These are phyloP conservation scores for Bacterosira constricta DNA, from an alignment of 108 stramenopile species.

Conservation along the genomic window DNA sequence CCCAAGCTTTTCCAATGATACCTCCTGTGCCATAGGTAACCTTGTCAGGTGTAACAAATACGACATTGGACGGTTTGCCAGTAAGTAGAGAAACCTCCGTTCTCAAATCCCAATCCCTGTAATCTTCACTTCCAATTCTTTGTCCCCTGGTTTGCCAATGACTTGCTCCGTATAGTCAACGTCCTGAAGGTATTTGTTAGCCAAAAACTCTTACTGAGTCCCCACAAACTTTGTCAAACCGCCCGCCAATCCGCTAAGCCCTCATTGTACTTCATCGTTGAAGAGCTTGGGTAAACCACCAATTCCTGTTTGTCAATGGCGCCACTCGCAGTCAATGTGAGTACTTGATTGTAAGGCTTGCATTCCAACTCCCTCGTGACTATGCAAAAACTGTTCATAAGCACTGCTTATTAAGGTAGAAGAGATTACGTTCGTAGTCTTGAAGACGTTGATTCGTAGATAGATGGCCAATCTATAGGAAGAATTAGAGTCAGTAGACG, in stretches of 20 bases:
- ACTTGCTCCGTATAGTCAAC: constrained; percentile 79
- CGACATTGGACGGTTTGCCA: constrained; percentile 64
- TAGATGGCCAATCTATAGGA: no score
- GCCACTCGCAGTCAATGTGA: neutral
- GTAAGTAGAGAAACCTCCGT: constrained; percentile 73
- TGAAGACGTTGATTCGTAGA: no score
- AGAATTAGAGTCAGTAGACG: no score
- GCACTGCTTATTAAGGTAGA: no score
- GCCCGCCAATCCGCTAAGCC: constrained; percentile 83
- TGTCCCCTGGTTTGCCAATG: constrained; percentile 54
- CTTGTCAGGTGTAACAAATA: constrained; percentile 70
- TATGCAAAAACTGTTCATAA: no score
- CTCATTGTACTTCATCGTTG: constrained; percentile 85
- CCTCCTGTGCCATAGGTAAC: constrained; percentile 75
- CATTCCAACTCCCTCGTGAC: constrained; percentile 61
- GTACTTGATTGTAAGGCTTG: constrained; percentile 55
- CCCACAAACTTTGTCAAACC: constrained; percentile 80
- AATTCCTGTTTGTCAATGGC: constrained; percentile 53
- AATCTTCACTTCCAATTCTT: constrained; percentile 75
- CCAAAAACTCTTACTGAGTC: constrained; percentile 55
- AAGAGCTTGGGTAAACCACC: constrained; percentile 79
- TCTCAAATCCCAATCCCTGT: constrained; percentile 82
- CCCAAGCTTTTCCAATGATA: constrained; percentile 88
- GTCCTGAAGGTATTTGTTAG: constrained; percentile 67
- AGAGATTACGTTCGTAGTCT: no score